phyloP scores from a whole-genome alignment of 257 asterid genomes.

The Petrea volubilis region DNA sequence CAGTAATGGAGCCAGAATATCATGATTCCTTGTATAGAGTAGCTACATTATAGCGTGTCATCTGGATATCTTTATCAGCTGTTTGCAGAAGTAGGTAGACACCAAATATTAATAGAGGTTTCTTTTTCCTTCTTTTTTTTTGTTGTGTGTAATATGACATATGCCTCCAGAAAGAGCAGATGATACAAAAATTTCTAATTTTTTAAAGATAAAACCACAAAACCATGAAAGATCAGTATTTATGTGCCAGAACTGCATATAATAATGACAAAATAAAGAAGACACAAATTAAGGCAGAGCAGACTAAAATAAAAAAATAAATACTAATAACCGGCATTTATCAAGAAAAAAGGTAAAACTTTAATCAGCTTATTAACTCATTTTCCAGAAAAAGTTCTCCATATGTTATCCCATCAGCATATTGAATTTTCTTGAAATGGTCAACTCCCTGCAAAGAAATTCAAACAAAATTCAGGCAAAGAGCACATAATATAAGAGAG shows the following conservation, averaged over 20 bases:
- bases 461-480: conserved; percentile 20
- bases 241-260: neutral
- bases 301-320: neutral
- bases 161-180: conserved; percentile 5
- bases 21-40: neutral
- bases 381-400: conserved; percentile 97
- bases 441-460: conserved; percentile 83
- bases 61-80: neutral
- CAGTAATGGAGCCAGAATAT: neutral
- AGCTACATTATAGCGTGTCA: conserved; percentile 4
- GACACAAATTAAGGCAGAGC: neutral
- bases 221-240: neutral
- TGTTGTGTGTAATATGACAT: too few relatives aligned
- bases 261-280: neutral
- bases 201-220: neutral
- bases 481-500: conserved; percentile 18
- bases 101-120: neutral
- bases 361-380: conserved; percentile 58
- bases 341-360: conserved; percentile 8
- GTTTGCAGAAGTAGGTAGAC: neutral
- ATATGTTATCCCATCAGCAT: conserved; percentile 95
- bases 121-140: too few relatives aligned
- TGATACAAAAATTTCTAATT: neutral
- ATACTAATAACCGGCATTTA: conserved; percentile 16
- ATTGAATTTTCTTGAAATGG: conserved; percentile 93